Evolutionary conservation across 208 protist genomes (phyloP).

Genomic region (Angomonas deanei): DNA sequence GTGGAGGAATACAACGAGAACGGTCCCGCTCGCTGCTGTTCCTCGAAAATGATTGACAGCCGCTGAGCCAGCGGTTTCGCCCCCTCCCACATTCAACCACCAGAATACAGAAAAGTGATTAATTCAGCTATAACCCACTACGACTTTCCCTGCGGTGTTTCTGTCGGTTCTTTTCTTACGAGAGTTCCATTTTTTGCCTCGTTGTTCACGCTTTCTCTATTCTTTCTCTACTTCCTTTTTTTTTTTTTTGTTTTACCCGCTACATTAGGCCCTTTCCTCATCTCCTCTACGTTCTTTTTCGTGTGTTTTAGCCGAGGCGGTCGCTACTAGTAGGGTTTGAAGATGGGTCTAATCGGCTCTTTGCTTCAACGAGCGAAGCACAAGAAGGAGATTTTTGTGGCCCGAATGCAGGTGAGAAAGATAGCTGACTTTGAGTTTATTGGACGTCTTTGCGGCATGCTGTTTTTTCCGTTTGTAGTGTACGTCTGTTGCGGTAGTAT

Average conservation of each 20-base stretch:
- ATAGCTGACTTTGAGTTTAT: conserved; percentile 65
- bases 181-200: neutral
- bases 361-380: conserved; percentile 22
- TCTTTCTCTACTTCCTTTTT: neutral
- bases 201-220: too few relatives aligned
- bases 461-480: conserved; percentile 65
- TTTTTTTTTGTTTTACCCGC: neutral
- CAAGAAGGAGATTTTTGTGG: conserved; percentile 47
- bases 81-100: neutral
- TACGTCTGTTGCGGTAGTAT: conserved; percentile 61
- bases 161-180: neutral
- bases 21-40: conserved; percentile 61
- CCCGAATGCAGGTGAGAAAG: conserved; percentile 52
- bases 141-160: too few relatives aligned
- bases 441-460: conserved; percentile 66
- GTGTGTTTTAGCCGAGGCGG: neutral
- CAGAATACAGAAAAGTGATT: too few relatives aligned
- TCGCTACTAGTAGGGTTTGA: neutral
- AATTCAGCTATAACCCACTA: too few relatives aligned
- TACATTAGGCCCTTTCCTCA: neutral
- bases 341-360: neutral
- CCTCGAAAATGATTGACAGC: conserved; percentile 45
- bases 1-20: conserved; percentile 64
- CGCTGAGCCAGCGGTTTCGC: neutral
- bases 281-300: neutral